Base-by-base conservation (phyloP, 306 rosid genomes). In the Psophocarpus tetragonolobus region DNA sequence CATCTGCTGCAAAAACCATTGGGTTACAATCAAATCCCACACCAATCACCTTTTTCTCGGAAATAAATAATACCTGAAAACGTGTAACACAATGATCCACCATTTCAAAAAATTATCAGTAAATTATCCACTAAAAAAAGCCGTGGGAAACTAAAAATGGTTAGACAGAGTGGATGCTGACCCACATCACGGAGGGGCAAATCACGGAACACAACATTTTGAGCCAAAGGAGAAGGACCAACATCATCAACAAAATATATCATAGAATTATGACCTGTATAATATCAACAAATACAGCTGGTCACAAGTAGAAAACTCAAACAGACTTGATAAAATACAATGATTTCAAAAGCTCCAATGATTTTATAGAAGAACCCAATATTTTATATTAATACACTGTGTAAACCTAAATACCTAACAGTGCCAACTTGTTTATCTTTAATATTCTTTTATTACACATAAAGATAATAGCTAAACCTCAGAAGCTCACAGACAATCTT, bases 181-280 rank as follows among this genome's bases (percentile, higher is more conserved):
- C 99, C 99, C 97, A 95, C 99, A 92, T 95, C 99, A 88, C 97
- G 96, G 72, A 95, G 97, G 42, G 99, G 99, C 89, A 92, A 85
- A 87, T 95, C 94, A 76, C 97, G 97, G 79, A 86, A 87, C 69
- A 97, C 85, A 32, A 95, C 91, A 80, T 74, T 92, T 84, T 95
- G 99, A 48, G 97, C 95, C 91, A 89, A 83, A 76, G 99, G 97
- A 79, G 99, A 92, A 80, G 96, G 96, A 29, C 97, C 99, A 68
- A 95, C 87, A 27, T 91, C 97, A 85, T 88, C 97, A 50, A 92
- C 99, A 58, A 95, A 92, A 89, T 92, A 90, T 79, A 95, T 91
- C 93, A 88, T 87, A 44, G 99, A 95, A 84, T 91, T 92, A 75
- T 95, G 98, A 61, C 97, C 99, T 95, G 94, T 35, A 75, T 2